A percentile compares a stretch with the other conserved stretches of the same genome.
These are phyloP conservation scores for Citrus reticulata DNA, from an alignment of 345 rosid species.

Conservation along the genomic window DNA sequence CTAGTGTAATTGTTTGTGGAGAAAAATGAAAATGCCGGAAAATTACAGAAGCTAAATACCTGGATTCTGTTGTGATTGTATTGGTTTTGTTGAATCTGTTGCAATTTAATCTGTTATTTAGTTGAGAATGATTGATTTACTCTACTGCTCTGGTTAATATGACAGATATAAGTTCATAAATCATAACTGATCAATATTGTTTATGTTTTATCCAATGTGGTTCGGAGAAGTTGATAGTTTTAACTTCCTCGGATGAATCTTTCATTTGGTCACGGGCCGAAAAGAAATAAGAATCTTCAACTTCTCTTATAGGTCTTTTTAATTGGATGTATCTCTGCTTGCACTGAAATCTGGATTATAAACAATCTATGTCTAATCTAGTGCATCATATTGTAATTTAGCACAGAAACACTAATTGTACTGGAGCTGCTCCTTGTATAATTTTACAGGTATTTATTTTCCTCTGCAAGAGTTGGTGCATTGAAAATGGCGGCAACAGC, in stretches of 20 bases:
- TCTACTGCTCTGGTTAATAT: not conserved
- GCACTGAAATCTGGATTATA: no score
- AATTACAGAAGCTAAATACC: not conserved
- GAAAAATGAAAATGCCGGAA: not conserved
- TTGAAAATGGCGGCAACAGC: slow-evolving; percentile 57
- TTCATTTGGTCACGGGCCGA: not conserved
- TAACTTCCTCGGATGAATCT: not conserved
- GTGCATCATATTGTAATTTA: not conserved
- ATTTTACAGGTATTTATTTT: slow-evolving; percentile 22
- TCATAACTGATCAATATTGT: not conserved
- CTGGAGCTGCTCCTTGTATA: not conserved
- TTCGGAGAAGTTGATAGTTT: not conserved
- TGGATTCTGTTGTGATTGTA: not conserved
- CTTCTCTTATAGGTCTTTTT: not conserved
- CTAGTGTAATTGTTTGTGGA: not conserved
- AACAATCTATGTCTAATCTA: not conserved
- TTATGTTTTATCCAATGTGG: not conserved
- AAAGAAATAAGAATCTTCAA: no score
- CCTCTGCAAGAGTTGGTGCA: slow-evolving; percentile 13
- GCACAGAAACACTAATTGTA: not conserved
- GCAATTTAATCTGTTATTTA: not conserved
- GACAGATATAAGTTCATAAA: not conserved
- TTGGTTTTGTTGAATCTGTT: not conserved
- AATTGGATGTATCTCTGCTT: no score
- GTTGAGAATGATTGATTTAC: not conserved